Base-by-base conservation (phyloP, 2,329 filamentous ascomycete genomes). In the Ascocoryne sarcoides region DNA sequence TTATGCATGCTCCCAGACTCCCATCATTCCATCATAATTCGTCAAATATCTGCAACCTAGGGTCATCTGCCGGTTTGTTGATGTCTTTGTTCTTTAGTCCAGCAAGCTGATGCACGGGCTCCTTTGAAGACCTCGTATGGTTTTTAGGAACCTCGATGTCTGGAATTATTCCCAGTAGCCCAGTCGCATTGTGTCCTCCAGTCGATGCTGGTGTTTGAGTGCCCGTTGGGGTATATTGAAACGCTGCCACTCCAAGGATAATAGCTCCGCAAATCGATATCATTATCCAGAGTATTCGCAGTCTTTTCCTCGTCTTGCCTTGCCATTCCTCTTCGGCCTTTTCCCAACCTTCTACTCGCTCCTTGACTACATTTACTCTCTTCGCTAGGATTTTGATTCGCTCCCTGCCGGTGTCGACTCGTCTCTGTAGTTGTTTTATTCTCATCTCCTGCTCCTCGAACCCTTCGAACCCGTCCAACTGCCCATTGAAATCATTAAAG, bases 321-420 rank as follows among this genome's bases (percentile, higher is more conserved):
- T 84, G 75, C 69, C 79, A 82, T 52, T 78, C 75, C 35, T 65
- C 68, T 60, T 88, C 83, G 2, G 74, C 70, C 41, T 67, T 69
- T 58, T 84, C 80, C 71, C 82, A 84, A 19, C 67, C 65, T 56
- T 84, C 79, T 10, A 89, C 75, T 5, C 75, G 69, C 40, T 70
- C 63, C 36, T 76, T 70, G 10, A 85, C 80, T 10, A 68, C 62
- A 37, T 81, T 76, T 3, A 90, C 74, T 36, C 84, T 69, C 32
- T 67, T 67, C 43, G 76, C 76, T 28, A 88, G 65, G 12, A 64
- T 61, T 37, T 71, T 66, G 26, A 83, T 76, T 50, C 71, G 75
- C 35, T 73, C 64, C 33, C 78, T 74, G 8, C 79, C 79, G 2
- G 62, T 60, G 39, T 71, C 64, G 20, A 90, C 74, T 28, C 83